phyloP scores from a whole-genome alignment of 495 filamentous ascomycete species.

The Darksidea phi region DNA sequence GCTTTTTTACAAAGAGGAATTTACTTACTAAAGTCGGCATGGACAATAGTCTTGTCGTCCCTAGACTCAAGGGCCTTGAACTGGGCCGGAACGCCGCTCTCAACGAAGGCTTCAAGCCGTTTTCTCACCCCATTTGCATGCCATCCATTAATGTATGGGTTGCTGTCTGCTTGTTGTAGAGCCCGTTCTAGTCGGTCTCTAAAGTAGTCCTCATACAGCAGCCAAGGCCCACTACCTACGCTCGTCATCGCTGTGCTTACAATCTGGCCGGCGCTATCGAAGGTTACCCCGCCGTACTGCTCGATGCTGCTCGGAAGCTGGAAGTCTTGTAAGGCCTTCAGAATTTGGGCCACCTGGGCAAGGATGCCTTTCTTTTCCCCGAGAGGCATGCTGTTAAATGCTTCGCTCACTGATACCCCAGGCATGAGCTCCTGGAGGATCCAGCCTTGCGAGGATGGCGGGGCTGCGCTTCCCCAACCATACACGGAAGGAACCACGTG shows the following conservation, averaged over 20 bases:
- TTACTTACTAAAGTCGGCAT: conserved; percentile 15
- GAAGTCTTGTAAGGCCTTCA: too few relatives aligned
- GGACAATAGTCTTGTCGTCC: conserved; percentile 3
- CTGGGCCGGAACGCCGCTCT: conserved; percentile 37
- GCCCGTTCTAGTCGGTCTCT: too few relatives aligned
- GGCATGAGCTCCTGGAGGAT: conserved; percentile 40
- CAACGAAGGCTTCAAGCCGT: conserved; percentile 37
- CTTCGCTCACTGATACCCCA: conserved; percentile 23
- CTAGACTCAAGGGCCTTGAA: conserved; percentile 27
- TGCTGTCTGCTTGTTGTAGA: conserved; percentile 36
- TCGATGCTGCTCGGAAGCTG: too few relatives aligned
- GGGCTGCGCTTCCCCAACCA: conserved; percentile 36
- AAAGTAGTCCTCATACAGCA: too few relatives aligned
- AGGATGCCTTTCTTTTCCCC: conserved; percentile 30
- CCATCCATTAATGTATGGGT: conserved; percentile 38
- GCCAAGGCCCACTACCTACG: too few relatives aligned
- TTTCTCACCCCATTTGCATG: conserved; percentile 35
- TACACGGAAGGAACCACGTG: conserved; percentile 38
- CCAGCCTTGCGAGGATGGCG: conserved; percentile 33
- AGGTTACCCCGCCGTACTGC: too few relatives aligned
- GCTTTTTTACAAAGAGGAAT: conserved; percentile 4
- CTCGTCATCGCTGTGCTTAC: too few relatives aligned
- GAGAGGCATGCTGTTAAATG: conserved; percentile 28
- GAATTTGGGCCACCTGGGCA: conserved; percentile 34
- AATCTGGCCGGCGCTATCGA: too few relatives aligned